Evolutionary conservation across 1,284 basidiomycete species (phyloP).

Genomic region (Coriolopsis trogii): DNA sequence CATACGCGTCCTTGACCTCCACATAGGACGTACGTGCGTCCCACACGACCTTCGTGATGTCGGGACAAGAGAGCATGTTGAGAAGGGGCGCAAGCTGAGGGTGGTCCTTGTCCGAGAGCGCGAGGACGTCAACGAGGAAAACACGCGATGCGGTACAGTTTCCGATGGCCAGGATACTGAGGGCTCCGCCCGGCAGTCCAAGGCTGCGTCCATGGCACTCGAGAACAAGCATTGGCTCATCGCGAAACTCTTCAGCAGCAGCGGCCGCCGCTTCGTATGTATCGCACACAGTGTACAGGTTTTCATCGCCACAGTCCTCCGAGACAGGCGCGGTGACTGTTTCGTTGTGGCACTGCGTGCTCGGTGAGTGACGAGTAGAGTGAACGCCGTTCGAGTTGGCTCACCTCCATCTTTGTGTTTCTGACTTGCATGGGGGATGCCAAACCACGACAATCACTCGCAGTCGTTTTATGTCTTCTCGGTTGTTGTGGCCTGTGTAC

Average conservation of each 20-base stretch:
- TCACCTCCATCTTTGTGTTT: too few species aligned
- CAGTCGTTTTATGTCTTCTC: too few species aligned
- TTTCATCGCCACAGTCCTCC: too few species aligned
- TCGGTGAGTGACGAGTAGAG: too few species aligned
- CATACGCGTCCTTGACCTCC: constrained; percentile 38
- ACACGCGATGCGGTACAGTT: constrained; percentile 40
- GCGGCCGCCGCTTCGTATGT: constrained; percentile 3
- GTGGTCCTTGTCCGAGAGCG: constrained; percentile 23
- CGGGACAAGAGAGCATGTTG: constrained; percentile 31
- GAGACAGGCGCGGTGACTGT: too few species aligned
- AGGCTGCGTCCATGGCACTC: constrained; percentile 42
- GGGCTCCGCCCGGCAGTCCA: constrained; percentile 38
- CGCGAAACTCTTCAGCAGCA: constrained; percentile 21
- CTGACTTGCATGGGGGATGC: too few species aligned
- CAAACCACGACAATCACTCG: too few species aligned
- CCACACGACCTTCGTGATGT: constrained; percentile 46
- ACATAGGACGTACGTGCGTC: constrained; percentile 47
- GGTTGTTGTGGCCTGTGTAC: too few species aligned
- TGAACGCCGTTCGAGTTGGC: too few species aligned
- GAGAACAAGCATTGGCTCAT: constrained; percentile 25
- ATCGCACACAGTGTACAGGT: neutral
- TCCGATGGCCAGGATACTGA: constrained; percentile 47
- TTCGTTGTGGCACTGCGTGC: too few species aligned
- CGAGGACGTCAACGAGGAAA: constrained; percentile 44
- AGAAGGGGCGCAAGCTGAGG: constrained; percentile 30